Percentiles rank a stretch among this genome's conserved stretches.
phyloP scores from a whole-genome alignment of 768 basidiomycete genomes.

The Dioszegia aurantiaca region DNA sequence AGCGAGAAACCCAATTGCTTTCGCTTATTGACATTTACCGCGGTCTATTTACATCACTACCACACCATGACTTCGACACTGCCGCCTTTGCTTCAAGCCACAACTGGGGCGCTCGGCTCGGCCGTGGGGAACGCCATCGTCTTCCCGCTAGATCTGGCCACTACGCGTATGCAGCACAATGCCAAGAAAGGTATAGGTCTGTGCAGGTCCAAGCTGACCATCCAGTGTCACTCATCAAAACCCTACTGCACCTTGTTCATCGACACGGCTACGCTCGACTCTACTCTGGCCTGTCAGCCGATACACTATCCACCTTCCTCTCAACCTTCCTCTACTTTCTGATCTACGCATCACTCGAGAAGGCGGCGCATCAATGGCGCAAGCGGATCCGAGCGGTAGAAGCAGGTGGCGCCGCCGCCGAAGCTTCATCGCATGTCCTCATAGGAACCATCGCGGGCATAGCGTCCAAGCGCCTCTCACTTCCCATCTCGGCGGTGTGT shows the following conservation, averaged over 20 bases:
- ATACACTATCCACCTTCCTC: constrained; percentile 39
- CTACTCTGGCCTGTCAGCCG: constrained; percentile 37
- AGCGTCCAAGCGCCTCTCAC: constrained; percentile 33
- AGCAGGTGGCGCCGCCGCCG: constrained; percentile 31
- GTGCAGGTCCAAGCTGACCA: neutral
- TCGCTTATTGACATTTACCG: neutral
- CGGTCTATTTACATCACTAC: neutral
- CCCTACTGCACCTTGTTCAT: constrained; percentile 26
- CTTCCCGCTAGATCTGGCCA: constrained; percentile 44
- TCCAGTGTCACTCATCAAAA: constrained; percentile 32
- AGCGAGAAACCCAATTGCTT: neutral
- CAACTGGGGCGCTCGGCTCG: constrained; percentile 42
- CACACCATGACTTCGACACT: constrained; percentile 32
- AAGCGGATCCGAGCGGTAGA: constrained; percentile 12
- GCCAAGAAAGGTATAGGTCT: constrained; percentile 25
- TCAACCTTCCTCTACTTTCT: constrained; percentile 44
- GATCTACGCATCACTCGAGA: constrained; percentile 33
- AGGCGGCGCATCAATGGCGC: constrained; percentile 4
- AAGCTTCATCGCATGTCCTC: constrained; percentile 1
- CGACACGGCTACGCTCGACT: constrained; percentile 21
- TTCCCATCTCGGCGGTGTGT: constrained; percentile 41
- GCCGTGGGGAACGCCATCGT: constrained; percentile 44
- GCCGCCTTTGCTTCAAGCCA: constrained; percentile 43
- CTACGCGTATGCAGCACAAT: constrained; percentile 41
- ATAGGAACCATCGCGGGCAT: constrained; percentile 39